Percentiles rank a stretch among this genome's conserved stretches.
phyloP scores from a whole-genome alignment of 2,329 filamentous ascomycete species.

The Clarireedia sp. region DNA sequence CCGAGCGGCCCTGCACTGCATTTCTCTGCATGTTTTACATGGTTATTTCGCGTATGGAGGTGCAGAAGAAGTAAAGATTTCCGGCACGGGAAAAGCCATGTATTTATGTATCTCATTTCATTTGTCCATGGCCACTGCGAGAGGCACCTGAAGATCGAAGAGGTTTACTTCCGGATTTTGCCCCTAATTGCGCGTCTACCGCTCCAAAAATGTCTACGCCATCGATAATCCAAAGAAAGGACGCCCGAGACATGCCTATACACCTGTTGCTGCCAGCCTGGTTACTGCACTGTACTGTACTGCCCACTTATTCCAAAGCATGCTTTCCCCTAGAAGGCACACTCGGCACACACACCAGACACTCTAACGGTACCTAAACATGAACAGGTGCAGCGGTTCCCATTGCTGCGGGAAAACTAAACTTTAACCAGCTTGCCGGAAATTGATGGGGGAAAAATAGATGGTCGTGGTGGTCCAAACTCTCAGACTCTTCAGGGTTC shows the following conservation, averaged over 20 bases:
- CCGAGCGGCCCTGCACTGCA: neutral
- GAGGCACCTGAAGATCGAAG: neutral
- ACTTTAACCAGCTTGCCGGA: slow-evolving; percentile 10
- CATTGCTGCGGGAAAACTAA: slow-evolving; percentile 5
- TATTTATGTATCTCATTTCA: neutral
- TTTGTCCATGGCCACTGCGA: neutral
- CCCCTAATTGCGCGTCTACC: slow-evolving; percentile 1
- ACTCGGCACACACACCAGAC: neutral
- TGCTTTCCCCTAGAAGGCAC: neutral
- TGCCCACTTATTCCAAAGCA: too few species aligned
- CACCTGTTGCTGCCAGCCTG: too few species aligned
- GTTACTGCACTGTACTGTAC: too few species aligned
- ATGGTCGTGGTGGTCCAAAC: neutral
- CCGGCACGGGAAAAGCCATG: neutral
- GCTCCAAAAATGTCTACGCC: neutral
- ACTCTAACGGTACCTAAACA: neutral
- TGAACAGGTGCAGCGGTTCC: neutral
- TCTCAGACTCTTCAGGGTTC: neutral
- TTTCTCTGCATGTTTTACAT: slow-evolving; percentile 1
- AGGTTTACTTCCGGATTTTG: neutral
- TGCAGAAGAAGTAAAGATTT: slow-evolving; percentile 5
- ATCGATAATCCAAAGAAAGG: too few species aligned
- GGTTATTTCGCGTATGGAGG: neutral
- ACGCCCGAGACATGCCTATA: too few species aligned
- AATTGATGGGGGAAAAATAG: neutral